phyloP scores from a whole-genome alignment of 345 rosid species.

The Aquilaria sinensis region DNA sequence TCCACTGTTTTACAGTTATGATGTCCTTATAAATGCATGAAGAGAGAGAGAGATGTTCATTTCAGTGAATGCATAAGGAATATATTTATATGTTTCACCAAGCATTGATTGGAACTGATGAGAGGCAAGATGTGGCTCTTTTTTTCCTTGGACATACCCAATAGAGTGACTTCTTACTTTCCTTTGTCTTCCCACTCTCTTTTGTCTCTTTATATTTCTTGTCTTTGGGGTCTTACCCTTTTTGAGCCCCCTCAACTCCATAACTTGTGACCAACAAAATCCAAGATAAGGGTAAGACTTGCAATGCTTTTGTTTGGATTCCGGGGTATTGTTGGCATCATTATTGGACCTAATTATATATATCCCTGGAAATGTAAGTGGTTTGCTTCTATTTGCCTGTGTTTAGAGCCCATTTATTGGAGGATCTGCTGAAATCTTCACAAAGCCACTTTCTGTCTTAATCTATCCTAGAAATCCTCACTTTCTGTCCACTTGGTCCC shows the following conservation, averaged over 20 bases:
- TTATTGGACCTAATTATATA: no score
- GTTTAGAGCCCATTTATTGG: no score
- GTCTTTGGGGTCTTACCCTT: constrained; percentile 3
- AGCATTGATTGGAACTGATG: constrained; percentile 17
- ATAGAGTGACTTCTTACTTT: constrained; percentile 11
- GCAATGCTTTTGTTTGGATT: constrained; percentile 11
- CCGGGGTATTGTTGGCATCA: background rate
- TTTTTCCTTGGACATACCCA: constrained; percentile 12
- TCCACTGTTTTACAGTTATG: constrained; percentile 29
- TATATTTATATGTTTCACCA: constrained; percentile 7
- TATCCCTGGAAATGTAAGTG: no score
- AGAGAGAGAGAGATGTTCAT: constrained; percentile 2
- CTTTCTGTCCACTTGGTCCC: no score
- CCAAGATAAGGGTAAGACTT: background rate
- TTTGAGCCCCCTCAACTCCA: constrained; percentile 2
- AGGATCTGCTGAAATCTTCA: no score
- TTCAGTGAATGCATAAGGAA: background rate
- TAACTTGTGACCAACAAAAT: constrained; percentile 12
- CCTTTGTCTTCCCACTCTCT: constrained; percentile 19
- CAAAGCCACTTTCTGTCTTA: no score
- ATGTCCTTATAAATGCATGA: constrained; percentile 21
- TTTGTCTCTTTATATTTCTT: constrained; percentile 16
- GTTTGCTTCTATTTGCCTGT: no score
- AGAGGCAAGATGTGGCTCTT: constrained; percentile 14
- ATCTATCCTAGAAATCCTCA: no score